Conservation (phyloP, 2,329 filamentous ascomycete genomes). For the Nemania sp. region DNA sequence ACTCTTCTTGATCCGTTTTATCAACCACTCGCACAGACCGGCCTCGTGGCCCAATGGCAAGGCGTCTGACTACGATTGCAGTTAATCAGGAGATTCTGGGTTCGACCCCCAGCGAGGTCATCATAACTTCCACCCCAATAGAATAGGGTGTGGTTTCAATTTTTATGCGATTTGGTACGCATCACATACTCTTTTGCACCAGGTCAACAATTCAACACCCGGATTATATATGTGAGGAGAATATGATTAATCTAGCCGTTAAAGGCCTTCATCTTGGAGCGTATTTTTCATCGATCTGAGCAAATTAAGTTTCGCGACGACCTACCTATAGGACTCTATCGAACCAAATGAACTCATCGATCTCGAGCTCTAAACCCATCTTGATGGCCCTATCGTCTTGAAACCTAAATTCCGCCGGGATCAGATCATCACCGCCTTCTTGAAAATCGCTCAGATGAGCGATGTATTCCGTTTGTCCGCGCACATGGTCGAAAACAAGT, state of each 20-base stretch:
- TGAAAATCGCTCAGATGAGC: slow-evolving; percentile 1
- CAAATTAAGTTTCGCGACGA: no score
- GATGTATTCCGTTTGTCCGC: slow-evolving; percentile 25
- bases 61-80: slow-evolving; percentile 49
- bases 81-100: slow-evolving; percentile 26
- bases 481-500: slow-evolving; percentile 28
- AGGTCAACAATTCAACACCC: no score
- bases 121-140: neutral
- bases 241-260: no score
- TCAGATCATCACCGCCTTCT: neutral
- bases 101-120: slow-evolving; percentile 28
- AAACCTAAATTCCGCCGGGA: slow-evolving; percentile 26
- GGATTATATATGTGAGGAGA: no score
- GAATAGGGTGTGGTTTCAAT: no score
- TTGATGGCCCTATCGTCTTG: slow-evolving; percentile 23
- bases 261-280: no score
- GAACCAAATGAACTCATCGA: slow-evolving; percentile 30
- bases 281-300: no score
- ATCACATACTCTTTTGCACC: no score
- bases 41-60: slow-evolving; percentile 46
- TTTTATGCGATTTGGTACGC: no score
- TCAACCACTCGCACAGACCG: neutral
- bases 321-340: slow-evolving; percentile 13
- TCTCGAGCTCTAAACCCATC: slow-evolving; percentile 20
- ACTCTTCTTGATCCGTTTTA: no score